Conservation (phyloP, 768 basidiomycete species). For the Russula ochroleuca region DNA sequence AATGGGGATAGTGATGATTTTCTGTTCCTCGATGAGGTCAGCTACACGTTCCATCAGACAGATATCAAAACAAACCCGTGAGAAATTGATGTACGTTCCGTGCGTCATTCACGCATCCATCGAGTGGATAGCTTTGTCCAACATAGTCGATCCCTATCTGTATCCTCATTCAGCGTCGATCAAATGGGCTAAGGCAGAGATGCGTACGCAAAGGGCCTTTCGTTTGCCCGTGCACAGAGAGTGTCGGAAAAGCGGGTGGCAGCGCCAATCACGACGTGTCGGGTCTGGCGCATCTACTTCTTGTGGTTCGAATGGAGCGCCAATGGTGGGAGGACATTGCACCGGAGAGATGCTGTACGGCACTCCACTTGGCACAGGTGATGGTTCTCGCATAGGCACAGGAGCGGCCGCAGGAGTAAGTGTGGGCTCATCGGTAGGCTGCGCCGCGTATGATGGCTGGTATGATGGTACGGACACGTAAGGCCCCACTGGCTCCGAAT, state of each 20-base stretch:
- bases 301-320: neutral
- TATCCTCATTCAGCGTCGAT: neutral
- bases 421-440: neutral
- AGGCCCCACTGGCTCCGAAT: conserved; percentile 13
- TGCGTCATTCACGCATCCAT: conserved; percentile 92
- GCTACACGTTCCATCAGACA: conserved; percentile 3
- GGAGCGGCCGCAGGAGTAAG: neutral
- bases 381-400: conserved; percentile 1
- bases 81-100: conserved; percentile 77
- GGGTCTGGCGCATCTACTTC: conserved; percentile 5
- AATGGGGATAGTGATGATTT: conserved; percentile 33
- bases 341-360: neutral
- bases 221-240: conserved; percentile 85
- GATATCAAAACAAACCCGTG: conserved; percentile 44
- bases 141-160: conserved; percentile 90
- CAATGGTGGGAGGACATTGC: neutral
- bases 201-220: conserved; percentile 80
- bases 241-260: conserved; percentile 56
- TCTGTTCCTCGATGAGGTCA: conserved; percentile 7
- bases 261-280: neutral
- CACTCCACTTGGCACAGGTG: neutral
- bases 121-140: conserved; percentile 59
- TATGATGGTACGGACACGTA: neutral
- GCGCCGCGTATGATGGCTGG: conserved; percentile 2
- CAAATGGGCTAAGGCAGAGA: neutral